Evolutionary conservation across 108 stramenopile genomes (phyloP).

Genomic region (Epithemia pelagica): DNA sequence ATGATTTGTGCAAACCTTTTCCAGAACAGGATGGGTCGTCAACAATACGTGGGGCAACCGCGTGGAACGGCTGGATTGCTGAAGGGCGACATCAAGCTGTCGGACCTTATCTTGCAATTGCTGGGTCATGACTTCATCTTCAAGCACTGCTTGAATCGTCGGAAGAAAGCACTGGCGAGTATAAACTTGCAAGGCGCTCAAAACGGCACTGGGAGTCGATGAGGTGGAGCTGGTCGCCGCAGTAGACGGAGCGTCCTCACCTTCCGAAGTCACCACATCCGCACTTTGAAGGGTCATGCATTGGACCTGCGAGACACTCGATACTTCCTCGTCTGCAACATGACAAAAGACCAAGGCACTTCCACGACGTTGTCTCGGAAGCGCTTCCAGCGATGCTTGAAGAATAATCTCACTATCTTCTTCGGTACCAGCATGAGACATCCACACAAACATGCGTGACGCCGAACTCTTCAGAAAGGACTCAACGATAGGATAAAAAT

Average conservation of each 20-base stretch:
- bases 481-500: neutral
- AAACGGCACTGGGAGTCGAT: slow-evolving; percentile 19
- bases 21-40: slow-evolving; percentile 32
- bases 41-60: slow-evolving; percentile 57
- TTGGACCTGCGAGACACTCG: slow-evolving; percentile 5
- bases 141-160: slow-evolving; percentile 37
- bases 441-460: slow-evolving; percentile 19
- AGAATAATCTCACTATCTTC: slow-evolving; percentile 1
- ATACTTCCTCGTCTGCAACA: slow-evolving; percentile 1
- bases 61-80: slow-evolving; percentile 52
- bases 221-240: neutral
- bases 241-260: neutral
- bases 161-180: slow-evolving; percentile 76
- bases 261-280: neutral
- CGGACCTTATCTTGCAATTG: slow-evolving; percentile 63
- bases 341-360: slow-evolving; percentile 8
- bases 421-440: slow-evolving; percentile 6
- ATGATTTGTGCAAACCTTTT: slow-evolving; percentile 17
- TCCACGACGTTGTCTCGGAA: neutral
- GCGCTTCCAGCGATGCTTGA: neutral
- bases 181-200: slow-evolving; percentile 56
- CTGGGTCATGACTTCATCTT: slow-evolving; percentile 17
- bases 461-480: slow-evolving; percentile 2
- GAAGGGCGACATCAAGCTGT: slow-evolving; percentile 71
- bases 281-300: slow-evolving; percentile 9